phyloP scores from a whole-genome alignment of 2,329 filamentous ascomycete genomes.

The Amauroascus niger region DNA sequence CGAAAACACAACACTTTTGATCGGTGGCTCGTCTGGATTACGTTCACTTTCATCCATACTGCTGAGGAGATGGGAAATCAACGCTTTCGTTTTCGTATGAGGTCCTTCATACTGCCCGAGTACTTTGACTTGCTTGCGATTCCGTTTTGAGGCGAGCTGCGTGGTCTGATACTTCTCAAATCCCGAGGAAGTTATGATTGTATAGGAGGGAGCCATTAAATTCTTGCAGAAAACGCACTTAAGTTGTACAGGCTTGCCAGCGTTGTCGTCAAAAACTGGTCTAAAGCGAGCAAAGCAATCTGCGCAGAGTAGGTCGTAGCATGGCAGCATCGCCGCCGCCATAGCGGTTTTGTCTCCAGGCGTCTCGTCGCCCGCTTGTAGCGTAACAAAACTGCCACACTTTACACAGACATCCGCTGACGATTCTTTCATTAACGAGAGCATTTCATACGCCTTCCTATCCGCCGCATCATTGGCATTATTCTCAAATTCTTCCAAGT shows the following conservation, averaged over 20 bases:
- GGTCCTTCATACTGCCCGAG: conserved; percentile 67
- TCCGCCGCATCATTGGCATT: conserved; percentile 50
- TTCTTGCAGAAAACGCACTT: conserved; percentile 60
- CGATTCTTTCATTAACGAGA: conserved; percentile 72
- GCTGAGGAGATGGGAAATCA: conserved; percentile 63
- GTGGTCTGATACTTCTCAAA: conserved; percentile 44
- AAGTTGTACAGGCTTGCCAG: conserved; percentile 37
- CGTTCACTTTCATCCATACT: conserved; percentile 45
- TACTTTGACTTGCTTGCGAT: conserved; percentile 44
- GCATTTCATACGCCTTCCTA: conserved; percentile 73
- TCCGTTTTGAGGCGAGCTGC: conserved; percentile 47
- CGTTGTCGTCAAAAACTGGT: conserved; percentile 40
- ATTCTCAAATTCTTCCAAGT: conserved; percentile 70
- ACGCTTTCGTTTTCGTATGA: conserved; percentile 80
- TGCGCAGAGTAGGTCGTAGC: conserved; percentile 75
- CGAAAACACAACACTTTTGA: conserved; percentile 91
- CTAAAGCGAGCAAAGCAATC: conserved; percentile 57
- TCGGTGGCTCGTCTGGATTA: conserved; percentile 57
- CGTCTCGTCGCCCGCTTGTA: conserved; percentile 30
- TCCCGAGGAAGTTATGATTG: conserved; percentile 55
- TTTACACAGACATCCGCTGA: conserved; percentile 62
- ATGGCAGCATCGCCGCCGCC: conserved; percentile 68
- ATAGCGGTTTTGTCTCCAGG: conserved; percentile 46
- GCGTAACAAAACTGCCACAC: conserved; percentile 57
- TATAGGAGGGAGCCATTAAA: conserved; percentile 54